Conservation (phyloP, 768 basidiomycete species). For the Termitomyces sp. region DNA sequence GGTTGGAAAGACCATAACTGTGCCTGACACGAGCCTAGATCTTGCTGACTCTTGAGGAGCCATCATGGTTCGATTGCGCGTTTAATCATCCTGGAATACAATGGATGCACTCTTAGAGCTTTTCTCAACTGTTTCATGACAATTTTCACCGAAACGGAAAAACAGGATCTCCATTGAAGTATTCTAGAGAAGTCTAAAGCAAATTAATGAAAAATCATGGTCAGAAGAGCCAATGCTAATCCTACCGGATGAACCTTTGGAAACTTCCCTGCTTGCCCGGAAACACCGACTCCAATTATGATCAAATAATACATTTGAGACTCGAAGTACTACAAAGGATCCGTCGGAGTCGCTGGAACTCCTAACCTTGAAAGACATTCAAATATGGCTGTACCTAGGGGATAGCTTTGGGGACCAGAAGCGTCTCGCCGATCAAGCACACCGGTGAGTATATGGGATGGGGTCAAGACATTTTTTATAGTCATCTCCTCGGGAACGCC, state of each 20-base stretch:
- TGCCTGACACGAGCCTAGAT: neutral
- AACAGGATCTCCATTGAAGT: neutral
- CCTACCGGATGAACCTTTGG: neutral
- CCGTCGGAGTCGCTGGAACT: conserved; percentile 9
- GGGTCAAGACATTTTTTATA: conserved; percentile 27
- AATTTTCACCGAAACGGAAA: neutral
- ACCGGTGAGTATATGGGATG: conserved; percentile 38
- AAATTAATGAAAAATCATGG: neutral
- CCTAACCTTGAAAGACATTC: conserved; percentile 26
- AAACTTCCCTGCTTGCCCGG: conserved; percentile 9
- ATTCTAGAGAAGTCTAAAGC: neutral
- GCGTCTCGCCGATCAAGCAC: conserved; percentile 24
- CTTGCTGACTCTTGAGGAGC: neutral
- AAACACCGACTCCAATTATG: conserved; percentile 2
- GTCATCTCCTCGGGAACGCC: conserved; percentile 8
- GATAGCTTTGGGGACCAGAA: conserved; percentile 1
- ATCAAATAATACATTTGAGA: neutral
- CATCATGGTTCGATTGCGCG: neutral
- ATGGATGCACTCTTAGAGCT: neutral
- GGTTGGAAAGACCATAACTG: neutral
- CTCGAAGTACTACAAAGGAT: neutral
- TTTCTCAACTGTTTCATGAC: neutral
- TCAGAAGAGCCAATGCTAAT: neutral
- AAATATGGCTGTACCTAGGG: conserved; percentile 18
- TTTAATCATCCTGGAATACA: neutral